Conservation (phyloP, 2,329 filamentous ascomycete genomes). For the Teratosphaeria pseudoeucalypti region DNA sequence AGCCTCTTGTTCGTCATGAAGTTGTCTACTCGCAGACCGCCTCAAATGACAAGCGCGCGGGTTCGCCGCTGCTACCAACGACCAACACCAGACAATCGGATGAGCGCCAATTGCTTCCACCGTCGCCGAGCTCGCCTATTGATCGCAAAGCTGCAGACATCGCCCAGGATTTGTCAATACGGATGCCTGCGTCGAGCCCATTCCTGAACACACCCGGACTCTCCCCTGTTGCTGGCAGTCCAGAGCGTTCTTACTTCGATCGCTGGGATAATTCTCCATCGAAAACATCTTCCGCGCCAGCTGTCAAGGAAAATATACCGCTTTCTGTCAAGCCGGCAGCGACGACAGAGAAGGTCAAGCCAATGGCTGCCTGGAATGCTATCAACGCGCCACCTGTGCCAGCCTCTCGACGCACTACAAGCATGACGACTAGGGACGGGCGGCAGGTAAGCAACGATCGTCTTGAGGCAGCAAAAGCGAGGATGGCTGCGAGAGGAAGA, state of each 20-base stretch:
- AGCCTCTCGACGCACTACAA: constrained; percentile 7
- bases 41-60: constrained; percentile 5
- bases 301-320: constrained; percentile 15
- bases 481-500: constrained; percentile 16
- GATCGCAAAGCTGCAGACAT: not conserved
- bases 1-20: constrained; percentile 8
- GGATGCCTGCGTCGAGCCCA: constrained; percentile 10
- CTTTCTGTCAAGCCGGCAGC: constrained; percentile 5
- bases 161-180: constrained; percentile 5
- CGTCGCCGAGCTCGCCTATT: not conserved
- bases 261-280: constrained; percentile 1
- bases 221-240: constrained; percentile 2
- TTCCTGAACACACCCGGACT: constrained; percentile 8
- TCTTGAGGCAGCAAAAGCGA: constrained; percentile 15
- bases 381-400: constrained; percentile 10
- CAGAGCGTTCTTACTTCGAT: constrained; percentile 3
- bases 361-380: constrained; percentile 18
- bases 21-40: constrained; percentile 6
- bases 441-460: constrained; percentile 13
- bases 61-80: constrained; percentile 11
- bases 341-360: constrained; percentile 11
- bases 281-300: constrained; percentile 1
- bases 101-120: not conserved
- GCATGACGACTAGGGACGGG: constrained; percentile 9
- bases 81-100: constrained; percentile 1